phyloP scores from a whole-genome alignment of 2,329 filamentous ascomycete genomes.

The Verticillium nubilum region DNA sequence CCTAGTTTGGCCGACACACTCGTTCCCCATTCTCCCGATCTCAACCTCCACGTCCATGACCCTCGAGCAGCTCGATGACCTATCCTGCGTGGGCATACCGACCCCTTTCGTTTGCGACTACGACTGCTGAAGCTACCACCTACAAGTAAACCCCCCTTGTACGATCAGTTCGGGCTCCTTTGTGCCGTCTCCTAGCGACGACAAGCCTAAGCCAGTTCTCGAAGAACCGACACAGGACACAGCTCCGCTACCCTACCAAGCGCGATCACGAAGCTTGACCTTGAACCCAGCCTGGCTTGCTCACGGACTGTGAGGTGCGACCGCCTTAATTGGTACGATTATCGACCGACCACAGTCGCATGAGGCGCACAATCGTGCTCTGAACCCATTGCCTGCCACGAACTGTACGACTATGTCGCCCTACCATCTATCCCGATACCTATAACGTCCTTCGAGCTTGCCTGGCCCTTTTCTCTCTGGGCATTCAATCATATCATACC shows the following conservation, averaged over 20 bases:
- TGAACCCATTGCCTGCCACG: background rate
- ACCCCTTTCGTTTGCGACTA: background rate
- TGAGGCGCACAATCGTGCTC: background rate
- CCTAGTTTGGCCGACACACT: background rate
- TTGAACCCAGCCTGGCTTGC: background rate
- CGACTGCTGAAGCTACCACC: background rate
- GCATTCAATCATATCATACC: background rate
- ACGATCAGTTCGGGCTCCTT: background rate
- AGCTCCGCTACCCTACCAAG: background rate
- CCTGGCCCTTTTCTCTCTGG: background rate
- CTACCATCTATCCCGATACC: background rate
- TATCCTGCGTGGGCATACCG: background rate
- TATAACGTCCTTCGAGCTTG: background rate
- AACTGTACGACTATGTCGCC: background rate
- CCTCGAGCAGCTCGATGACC: background rate
- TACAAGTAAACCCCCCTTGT: background rate
- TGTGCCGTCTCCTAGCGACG: background rate
- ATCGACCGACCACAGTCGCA: background rate
- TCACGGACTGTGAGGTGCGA: background rate
- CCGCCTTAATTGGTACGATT: background rate
- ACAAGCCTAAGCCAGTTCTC: background rate
- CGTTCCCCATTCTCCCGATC: background rate
- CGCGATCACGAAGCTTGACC: background rate
- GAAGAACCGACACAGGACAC: background rate
- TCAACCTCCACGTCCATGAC: background rate